These are phyloP conservation scores for Diaporthe capsici DNA, from an alignment of 2,329 filamentous ascomycete genomes.

Conservation along the genomic window DNA sequence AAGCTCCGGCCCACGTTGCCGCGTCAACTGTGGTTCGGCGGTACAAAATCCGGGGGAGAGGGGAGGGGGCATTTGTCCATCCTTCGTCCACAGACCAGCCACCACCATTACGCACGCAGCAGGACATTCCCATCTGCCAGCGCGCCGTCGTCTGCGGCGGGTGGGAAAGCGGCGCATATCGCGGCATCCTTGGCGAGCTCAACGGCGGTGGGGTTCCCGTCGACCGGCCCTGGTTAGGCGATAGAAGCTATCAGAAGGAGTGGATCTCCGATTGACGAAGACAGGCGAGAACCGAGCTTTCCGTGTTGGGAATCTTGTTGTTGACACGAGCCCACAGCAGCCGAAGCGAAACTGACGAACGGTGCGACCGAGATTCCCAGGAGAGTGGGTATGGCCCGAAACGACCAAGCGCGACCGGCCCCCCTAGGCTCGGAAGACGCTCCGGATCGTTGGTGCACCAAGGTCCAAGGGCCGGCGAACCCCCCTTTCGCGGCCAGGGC, in stretches of 20 bases:
- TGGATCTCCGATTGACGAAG: constrained; percentile 37
- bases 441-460: constrained; percentile 30
- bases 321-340: constrained; percentile 32
- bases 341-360: constrained; percentile 35
- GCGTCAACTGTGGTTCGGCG: constrained; percentile 32
- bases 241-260: constrained; percentile 37
- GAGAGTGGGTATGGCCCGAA: constrained; percentile 32
- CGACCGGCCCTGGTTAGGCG: constrained; percentile 21
- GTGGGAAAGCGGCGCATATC: constrained; percentile 25
- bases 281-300: constrained; percentile 34
- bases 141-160: background rate
- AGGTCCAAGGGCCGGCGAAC: constrained; percentile 31
- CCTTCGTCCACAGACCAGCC: constrained; percentile 37
- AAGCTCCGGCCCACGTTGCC: constrained; percentile 25
- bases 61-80: constrained; percentile 3
- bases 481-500: constrained; percentile 10
- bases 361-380: constrained; percentile 41
- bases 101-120: constrained; percentile 36
- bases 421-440: constrained; percentile 32
- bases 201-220: constrained; percentile 26
- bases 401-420: constrained; percentile 37
- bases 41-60: constrained; percentile 20
- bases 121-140: background rate
- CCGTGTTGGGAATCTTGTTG: constrained; percentile 26
- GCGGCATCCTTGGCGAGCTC: constrained; percentile 16